Percentiles rank a stretch among this genome's conserved stretches.
Conservation (phyloP, 1,284 basidiomycete species). For the Microbotryum intermedium region DNA sequence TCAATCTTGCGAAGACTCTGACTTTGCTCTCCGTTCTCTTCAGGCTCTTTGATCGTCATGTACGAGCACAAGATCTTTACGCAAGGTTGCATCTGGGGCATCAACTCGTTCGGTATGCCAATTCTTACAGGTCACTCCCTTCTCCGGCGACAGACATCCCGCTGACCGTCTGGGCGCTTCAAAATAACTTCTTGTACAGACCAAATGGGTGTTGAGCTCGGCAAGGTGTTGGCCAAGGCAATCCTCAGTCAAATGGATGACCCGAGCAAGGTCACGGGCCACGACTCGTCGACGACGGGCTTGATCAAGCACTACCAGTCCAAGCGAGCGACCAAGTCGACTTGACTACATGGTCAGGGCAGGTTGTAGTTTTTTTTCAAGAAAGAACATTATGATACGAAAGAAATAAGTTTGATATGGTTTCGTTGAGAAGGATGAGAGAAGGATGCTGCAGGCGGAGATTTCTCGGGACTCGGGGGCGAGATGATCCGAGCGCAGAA, state of each 20-base stretch:
- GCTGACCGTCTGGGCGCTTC: constrained; percentile 7
- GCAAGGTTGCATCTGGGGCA: constrained; percentile 94
- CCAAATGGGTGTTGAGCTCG: constrained; percentile 93
- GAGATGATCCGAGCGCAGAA: too few relatives aligned
- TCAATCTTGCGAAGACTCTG: too few relatives aligned
- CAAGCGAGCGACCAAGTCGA: neutral
- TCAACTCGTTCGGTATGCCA: constrained; percentile 83
- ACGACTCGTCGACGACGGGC: constrained; percentile 88
- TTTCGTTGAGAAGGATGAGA: too few relatives aligned
- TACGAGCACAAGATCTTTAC: constrained; percentile 99
- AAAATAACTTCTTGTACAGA: constrained; percentile 44
- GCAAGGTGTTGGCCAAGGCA: constrained; percentile 88
- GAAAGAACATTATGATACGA: too few relatives aligned
- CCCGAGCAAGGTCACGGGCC: constrained; percentile 74
- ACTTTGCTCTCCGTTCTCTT: neutral
- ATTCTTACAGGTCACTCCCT: neutral
- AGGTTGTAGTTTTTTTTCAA: too few relatives aligned
- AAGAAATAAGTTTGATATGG: too few relatives aligned
- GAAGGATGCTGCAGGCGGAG: too few relatives aligned
- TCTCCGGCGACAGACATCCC: too few relatives aligned
- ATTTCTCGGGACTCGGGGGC: too few relatives aligned
- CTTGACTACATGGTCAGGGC: too few relatives aligned
- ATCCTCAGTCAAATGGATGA: constrained; percentile 78
- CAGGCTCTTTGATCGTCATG: constrained; percentile 70
- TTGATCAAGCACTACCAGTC: constrained; percentile 79